A percentile compares a stretch with the other conserved stretches of the same genome.
These are phyloP conservation scores for Fraxinus anomala DNA, from an alignment of 257 asterid genomes.

Conservation along the genomic window DNA sequence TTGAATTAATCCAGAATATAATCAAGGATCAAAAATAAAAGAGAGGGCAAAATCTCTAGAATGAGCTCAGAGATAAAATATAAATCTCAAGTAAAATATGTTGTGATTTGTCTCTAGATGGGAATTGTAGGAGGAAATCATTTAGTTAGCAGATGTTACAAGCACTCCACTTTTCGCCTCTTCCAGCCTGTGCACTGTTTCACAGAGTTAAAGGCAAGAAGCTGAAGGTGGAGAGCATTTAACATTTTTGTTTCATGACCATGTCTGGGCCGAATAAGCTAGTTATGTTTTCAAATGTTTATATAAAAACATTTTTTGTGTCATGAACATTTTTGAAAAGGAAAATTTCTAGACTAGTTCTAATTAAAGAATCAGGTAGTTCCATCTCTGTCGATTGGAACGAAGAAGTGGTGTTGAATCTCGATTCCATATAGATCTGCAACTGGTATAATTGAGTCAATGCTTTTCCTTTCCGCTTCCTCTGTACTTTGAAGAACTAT, in stretches of 20 bases:
- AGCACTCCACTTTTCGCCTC: background rate
- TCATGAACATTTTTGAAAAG: no score
- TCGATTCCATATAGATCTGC: no score
- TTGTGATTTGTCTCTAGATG: background rate
- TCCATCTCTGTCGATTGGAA: no score
- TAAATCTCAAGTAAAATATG: background rate
- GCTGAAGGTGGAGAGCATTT: conserved; percentile 4
- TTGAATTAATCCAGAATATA: background rate
- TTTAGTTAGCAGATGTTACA: conserved; percentile 6
- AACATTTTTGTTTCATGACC: background rate
- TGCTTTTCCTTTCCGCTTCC: no score
- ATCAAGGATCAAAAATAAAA: background rate
- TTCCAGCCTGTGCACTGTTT: background rate
- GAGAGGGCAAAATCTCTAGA: background rate
- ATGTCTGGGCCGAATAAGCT: no score
- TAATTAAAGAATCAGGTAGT: no score
- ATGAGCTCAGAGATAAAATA: background rate
- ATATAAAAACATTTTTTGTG: no score
- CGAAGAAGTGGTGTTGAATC: no score
- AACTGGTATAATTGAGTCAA: no score
- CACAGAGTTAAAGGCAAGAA: conserved; percentile 2
- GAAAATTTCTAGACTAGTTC: no score
- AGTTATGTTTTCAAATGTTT: no score
- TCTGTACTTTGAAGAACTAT: background rate
- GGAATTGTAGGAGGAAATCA: background rate